Percentiles rank a stretch among this genome's conserved stretches.
Conservation (phyloP, 257 asterid genomes). For the Scutellaria baicalensis region DNA sequence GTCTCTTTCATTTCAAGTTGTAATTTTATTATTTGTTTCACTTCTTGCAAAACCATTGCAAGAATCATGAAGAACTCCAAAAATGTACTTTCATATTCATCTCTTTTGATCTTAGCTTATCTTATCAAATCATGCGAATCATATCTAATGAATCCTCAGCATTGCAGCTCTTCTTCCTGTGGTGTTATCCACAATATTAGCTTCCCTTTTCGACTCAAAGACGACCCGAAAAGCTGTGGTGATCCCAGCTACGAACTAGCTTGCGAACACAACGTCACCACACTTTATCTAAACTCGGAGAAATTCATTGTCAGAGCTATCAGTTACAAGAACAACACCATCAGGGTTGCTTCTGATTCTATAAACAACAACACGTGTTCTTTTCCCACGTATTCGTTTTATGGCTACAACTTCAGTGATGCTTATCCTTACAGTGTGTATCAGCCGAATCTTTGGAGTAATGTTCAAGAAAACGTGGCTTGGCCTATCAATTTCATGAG, state of each 20-base stretch:
- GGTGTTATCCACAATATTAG: slow-evolving; percentile 25
- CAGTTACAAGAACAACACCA: slow-evolving; percentile 16
- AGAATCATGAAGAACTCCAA: too few relatives aligned
- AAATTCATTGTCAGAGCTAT: slow-evolving; percentile 21
- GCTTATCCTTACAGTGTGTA: background rate
- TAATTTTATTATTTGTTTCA: too few relatives aligned
- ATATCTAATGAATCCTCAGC: too few relatives aligned
- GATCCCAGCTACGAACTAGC: slow-evolving; percentile 15
- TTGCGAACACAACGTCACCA: slow-evolving; percentile 24
- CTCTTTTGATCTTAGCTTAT: background rate
- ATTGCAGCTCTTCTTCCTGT: slow-evolving; percentile 26
- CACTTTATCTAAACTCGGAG: background rate
- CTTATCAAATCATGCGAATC: background rate
- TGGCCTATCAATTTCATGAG: background rate
- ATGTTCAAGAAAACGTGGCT: too few relatives aligned
- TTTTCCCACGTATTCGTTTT: background rate
- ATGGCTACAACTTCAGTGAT: background rate
- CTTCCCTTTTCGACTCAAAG: slow-evolving; percentile 34
- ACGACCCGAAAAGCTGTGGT: slow-evolving; percentile 41
- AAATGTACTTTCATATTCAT: too few relatives aligned
- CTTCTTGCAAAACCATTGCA: too few relatives aligned
- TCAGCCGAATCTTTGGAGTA: background rate
- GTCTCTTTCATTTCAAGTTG: too few relatives aligned
- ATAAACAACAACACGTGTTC: slow-evolving; percentile 8
- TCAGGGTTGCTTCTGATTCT: slow-evolving; percentile 22